Base-by-base conservation (phyloP, 371 early-diverging fungal species). In the Circinella minor region DNA sequence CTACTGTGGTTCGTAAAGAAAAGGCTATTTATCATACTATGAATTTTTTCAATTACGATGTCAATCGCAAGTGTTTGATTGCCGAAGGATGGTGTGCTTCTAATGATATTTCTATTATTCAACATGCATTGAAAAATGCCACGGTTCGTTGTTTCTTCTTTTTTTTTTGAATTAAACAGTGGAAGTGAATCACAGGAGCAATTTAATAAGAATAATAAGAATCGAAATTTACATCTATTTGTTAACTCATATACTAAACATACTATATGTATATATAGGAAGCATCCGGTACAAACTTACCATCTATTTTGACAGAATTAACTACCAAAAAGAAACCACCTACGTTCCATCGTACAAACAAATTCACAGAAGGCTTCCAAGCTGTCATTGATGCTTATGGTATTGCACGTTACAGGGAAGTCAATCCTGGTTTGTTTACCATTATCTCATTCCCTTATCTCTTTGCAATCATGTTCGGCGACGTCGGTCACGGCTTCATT, bases 381-480 rank as follows among this genome's bases (percentile, higher is more conserved):
- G 89, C 86, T 62, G 94, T 99, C 70, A 96, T 98, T 38, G 97
- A 99, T 77, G 95, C 99, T 0, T 99, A 99, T 80, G 99, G 99
- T 66, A 91, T 99, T 71, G 98, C 99, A n/a, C 91, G 91, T 72
- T 99, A 99, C 76, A 90, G 95, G 68, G 99, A 99, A 86, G 98
- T 99, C 75, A 99, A 99, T 81, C 99, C 99, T 43, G 99, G 98
- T 43, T 89, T 99, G 48, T 99, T 99, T 76, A 97, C 98, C 0
- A 81, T 96, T 36, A 95, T 99, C 55, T 96, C 99, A 1, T 99
- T 99, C 90, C 99, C 99, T 18, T 99, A 99, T 83, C 78, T 99
- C 66, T 99, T 99, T 86, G 99, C 99, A 49, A 92, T 98, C 68
- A 99, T 99, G 99, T 99, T 99, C 91, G 99, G 99, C 69, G 99